Base-by-base conservation (phyloP, 73 alveolate genomes). In the Paramecium tetraurelia region DNA sequence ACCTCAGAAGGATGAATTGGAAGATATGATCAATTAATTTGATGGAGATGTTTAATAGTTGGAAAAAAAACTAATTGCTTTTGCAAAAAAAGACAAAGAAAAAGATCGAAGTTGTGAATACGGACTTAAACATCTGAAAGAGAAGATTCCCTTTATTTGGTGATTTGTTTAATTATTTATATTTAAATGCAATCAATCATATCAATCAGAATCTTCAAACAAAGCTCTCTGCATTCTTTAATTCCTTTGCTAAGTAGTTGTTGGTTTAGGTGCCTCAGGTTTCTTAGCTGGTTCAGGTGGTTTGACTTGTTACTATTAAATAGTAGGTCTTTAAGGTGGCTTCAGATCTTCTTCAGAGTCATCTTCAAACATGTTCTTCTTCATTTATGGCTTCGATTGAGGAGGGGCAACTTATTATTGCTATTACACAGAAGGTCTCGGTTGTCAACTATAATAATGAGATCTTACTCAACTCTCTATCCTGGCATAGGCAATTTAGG, bases 141-240 rank as follows among this genome's bases (percentile, higher is more conserved):
- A 89, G 71, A 89, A 89, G 59, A 83, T 89, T 22, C 85, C 94
- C 16, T 89, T 89, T 59, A 46, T 70, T 27, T 89, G 94, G 94
- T 89, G 94, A 87, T 31, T 63, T 53, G 31, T 53, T 18, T 53
- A 53, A 53, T n/a, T 53, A 53, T 53, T n/a, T 53, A 53, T 53
- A 18, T 53, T 53, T 53, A 53, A 53, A 53, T 53, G 33, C 69
- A 18, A 53, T 40, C 12, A 40, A 7, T 40, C 59, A 48, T 48
- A 48, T 48, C 59, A 48, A 48, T 48, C 59, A 48, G 59, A 72
- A 38, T 72, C 86, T 33, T 72, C 86, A 72, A 72, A 72, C 11
- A 72, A 72, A 8, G 86, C 86, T 38, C 86, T 72, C 20, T 72
- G 24, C 22, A 12, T 72, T 40, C 86, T 72, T 27, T 72, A 72